Conservation (phyloP, 2,329 filamentous ascomycete genomes). For the Penicillium sp. region DNA sequence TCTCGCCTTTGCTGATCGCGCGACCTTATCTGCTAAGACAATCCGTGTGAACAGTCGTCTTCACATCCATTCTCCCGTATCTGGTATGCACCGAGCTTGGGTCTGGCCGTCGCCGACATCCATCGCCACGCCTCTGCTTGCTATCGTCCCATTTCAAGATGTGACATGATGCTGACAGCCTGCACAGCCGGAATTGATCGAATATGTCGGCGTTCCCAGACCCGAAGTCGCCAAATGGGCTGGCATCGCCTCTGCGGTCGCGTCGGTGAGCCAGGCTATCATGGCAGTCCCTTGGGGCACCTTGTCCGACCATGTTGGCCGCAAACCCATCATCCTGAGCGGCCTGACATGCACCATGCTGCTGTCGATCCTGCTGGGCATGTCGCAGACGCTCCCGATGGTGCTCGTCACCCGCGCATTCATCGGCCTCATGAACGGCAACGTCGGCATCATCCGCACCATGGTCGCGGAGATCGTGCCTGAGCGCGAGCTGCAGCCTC, state of each 20-base stretch:
- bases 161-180: slow-evolving; percentile 14
- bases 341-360: slow-evolving; percentile 77
- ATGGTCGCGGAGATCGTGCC: slow-evolving; percentile 93
- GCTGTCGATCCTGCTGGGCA: slow-evolving; percentile 76
- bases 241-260: slow-evolving; percentile 69
- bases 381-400: slow-evolving; percentile 75
- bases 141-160: no score
- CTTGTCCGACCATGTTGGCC: slow-evolving; percentile 72
- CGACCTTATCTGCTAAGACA: neutral
- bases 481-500: slow-evolving; percentile 78
- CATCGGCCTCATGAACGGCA: slow-evolving; percentile 83
- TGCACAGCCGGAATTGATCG: slow-evolving; percentile 73
- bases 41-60: slow-evolving; percentile 17
- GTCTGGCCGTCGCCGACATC: neutral
- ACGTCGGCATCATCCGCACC: slow-evolving; percentile 87
- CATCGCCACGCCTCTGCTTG: no score
- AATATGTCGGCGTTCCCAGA: slow-evolving; percentile 66
- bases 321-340: slow-evolving; percentile 75
- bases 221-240: slow-evolving; percentile 76
- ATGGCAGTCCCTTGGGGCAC: slow-evolving; percentile 74
- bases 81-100: slow-evolving; percentile 16
- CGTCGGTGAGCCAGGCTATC: slow-evolving; percentile 67
- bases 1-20: neutral
- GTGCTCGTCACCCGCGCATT: slow-evolving; percentile 73
- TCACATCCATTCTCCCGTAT: slow-evolving; percentile 22